Evolutionary conservation across 2,329 filamentous ascomycete species (phyloP).

Genomic region (Hypoxylon sp.): DNA sequence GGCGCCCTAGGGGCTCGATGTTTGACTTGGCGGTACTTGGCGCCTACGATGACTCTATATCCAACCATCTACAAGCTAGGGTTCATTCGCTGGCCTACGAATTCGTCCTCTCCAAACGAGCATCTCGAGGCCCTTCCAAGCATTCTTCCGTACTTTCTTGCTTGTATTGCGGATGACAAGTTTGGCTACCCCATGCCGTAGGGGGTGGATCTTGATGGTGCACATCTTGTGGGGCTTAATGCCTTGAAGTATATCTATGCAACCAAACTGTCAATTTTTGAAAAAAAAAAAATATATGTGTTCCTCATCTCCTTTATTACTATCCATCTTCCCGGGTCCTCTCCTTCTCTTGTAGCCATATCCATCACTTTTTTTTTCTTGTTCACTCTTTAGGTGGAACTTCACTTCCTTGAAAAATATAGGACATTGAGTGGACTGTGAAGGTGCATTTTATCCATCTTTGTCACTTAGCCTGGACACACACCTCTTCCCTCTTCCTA

Average conservation of each 20-base stretch:
- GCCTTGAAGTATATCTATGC: conserved; percentile 13
- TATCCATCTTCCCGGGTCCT: conserved; percentile 19
- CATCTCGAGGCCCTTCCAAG: conserved; percentile 29
- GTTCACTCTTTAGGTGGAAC: conserved; percentile 20
- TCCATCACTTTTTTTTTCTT: conserved; percentile 29
- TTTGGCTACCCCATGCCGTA: conserved; percentile 33
- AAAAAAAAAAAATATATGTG: conserved; percentile 25
- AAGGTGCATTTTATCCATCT: conserved; percentile 29
- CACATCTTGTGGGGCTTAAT: conserved; percentile 20
- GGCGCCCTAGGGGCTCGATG: conserved; percentile 40
- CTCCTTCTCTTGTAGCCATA: conserved; percentile 26
- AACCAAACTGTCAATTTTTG: conserved; percentile 23
- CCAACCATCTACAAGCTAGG: conserved; percentile 28
- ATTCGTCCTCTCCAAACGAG: conserved; percentile 35
- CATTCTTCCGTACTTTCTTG: conserved; percentile 17
- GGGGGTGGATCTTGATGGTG: conserved; percentile 36
- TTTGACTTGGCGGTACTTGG: conserved; percentile 48
- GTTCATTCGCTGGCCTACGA: conserved; percentile 29
- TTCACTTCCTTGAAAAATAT: conserved; percentile 26
- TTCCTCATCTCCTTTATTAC: conserved; percentile 25
- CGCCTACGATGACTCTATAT: conserved; percentile 34
- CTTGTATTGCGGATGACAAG: conserved; percentile 28
- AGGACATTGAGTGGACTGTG: conserved; percentile 30
- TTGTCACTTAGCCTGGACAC: conserved; percentile 23
- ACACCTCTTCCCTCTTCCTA: conserved; percentile 22